A percentile compares a stretch with the other conserved stretches of the same genome.
phyloP scores from a whole-genome alignment of 78 protist species.

The Protostelium mycophagum region DNA sequence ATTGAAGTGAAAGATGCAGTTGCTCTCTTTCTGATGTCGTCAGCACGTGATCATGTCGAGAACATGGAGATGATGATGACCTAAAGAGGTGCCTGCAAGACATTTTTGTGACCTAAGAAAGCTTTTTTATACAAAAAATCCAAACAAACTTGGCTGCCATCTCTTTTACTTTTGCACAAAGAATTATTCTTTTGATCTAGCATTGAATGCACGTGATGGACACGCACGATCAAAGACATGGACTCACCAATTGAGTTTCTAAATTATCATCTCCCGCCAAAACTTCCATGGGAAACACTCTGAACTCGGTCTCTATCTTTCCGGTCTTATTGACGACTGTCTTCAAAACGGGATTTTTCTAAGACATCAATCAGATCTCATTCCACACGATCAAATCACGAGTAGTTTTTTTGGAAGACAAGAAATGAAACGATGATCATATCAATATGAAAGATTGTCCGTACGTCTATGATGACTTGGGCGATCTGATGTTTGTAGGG shows the following conservation, averaged over 20 bases:
- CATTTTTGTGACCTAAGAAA: no score
- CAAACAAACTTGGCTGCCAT: neutral
- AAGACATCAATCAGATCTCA: neutral
- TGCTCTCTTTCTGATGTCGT: slow-evolving; percentile 77
- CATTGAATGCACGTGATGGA: neutral
- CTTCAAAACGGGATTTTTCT: slow-evolving; percentile 40
- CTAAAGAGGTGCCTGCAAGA: neutral
- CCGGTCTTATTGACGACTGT: slow-evolving; percentile 92
- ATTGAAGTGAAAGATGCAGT: slow-evolving; percentile 78
- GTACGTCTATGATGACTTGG: slow-evolving; percentile 70
- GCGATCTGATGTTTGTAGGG: slow-evolving; percentile 86
- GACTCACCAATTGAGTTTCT: slow-evolving; percentile 46
- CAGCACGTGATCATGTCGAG: neutral
- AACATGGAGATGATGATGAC: neutral
- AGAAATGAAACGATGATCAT: no score
- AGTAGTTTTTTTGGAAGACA: neutral
- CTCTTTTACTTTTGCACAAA: neutral
- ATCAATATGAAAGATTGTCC: neutral
- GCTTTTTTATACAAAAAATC: neutral
- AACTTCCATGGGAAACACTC: slow-evolving; percentile 90
- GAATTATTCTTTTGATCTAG: slow-evolving; percentile 10
- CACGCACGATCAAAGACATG: neutral
- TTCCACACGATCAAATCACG: neutral
- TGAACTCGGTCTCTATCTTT: slow-evolving; percentile 74
- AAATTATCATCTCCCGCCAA: slow-evolving; percentile 80